Conservation (phyloP, 306 rosid species). For the Arachis hypogaea region DNA sequence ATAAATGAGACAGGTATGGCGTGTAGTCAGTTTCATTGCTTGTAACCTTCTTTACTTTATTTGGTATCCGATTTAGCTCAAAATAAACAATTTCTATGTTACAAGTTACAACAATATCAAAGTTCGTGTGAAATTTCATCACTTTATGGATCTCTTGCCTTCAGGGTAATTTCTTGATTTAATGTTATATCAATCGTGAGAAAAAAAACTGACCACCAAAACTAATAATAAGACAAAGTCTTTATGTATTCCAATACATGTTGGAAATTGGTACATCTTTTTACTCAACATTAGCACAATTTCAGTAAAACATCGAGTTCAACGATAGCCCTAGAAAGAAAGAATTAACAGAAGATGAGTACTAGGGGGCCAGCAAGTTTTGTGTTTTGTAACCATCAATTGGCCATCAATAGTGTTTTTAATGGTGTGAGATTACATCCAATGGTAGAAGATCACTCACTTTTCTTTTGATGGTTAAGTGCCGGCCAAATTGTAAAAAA, state of each 20-base stretch:
- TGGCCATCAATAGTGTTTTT: no score
- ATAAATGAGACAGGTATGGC: not conserved
- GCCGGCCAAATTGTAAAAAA: no score
- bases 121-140: slow-evolving; percentile 31
- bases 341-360: slow-evolving; percentile 16
- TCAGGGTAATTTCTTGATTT: not conserved
- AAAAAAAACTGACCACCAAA: not conserved
- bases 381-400: no score
- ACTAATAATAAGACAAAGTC: not conserved
- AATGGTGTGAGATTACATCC: no score
- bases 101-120: slow-evolving; percentile 36
- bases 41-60: slow-evolving; percentile 2
- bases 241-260: slow-evolving; percentile 2
- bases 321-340: not conserved
- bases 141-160: not conserved
- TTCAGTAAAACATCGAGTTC: not conserved
- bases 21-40: slow-evolving; percentile 12
- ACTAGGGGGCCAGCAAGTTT: no score
- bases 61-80: slow-evolving; percentile 10
- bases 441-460: no score
- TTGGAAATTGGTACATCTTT: not conserved
- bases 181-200: not conserved
- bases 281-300: not conserved
- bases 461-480: no score
- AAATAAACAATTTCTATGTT: not conserved